Evolutionary conservation across 2,329 filamentous ascomycete genomes (phyloP).

Genomic region (Fusarium keratoplasticum): DNA sequence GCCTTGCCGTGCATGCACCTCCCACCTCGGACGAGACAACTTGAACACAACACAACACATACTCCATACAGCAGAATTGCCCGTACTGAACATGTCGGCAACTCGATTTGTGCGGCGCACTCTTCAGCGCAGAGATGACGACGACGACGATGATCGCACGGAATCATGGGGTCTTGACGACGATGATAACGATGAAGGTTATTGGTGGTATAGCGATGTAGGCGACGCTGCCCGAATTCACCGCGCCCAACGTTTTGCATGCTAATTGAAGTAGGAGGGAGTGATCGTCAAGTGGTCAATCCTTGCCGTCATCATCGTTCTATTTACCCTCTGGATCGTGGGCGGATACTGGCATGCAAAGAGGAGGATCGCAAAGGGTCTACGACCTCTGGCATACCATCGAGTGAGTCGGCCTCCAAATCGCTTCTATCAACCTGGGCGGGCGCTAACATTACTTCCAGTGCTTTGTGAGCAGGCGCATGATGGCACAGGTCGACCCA

Average conservation of each 20-base stretch:
- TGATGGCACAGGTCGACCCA: constrained; percentile 61
- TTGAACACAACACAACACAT: constrained; percentile 16
- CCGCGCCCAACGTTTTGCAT: background rate
- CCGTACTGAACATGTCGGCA: constrained; percentile 25
- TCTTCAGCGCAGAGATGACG: constrained; percentile 32
- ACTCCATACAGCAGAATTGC: constrained; percentile 1
- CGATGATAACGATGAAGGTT: constrained; percentile 32
- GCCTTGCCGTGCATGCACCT: constrained; percentile 11
- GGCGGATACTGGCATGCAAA: constrained; percentile 78
- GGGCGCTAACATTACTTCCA: constrained; percentile 40
- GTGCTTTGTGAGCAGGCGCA: constrained; percentile 64
- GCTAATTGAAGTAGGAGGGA: constrained; percentile 61
- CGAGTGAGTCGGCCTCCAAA: constrained; percentile 57
- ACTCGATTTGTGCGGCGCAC: constrained; percentile 26
- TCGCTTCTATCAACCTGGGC: background rate
- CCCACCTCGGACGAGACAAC: constrained; percentile 6
- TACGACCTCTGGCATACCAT: constrained; percentile 76
- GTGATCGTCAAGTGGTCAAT: constrained; percentile 78
- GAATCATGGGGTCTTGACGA: constrained; percentile 11
- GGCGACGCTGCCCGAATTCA: constrained; percentile 5
- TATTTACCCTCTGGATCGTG: constrained; percentile 72
- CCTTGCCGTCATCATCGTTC: constrained; percentile 69
- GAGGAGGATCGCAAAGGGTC: constrained; percentile 72
- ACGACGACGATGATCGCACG: constrained; percentile 17
- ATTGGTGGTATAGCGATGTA: constrained; percentile 48